Conservation (phyloP, 306 rosid genomes). For the Malus domestica region ASM211411v1 NC_041803.1:2420501-2421000, state of each 20-base stretch:
- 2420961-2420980: slow-evolving; percentile 99
- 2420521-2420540: slow-evolving; percentile 94
- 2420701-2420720: slow-evolving; percentile 74
- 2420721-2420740: slow-evolving; percentile 84
- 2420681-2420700: slow-evolving; percentile 66
- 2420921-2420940: slow-evolving; percentile 95
- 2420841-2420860: slow-evolving; percentile 91
- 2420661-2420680: slow-evolving; percentile 62
- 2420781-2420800: slow-evolving; percentile 88
- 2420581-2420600: slow-evolving; percentile 82
- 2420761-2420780: slow-evolving; percentile 83
- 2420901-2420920: slow-evolving; percentile 97
- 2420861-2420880: slow-evolving; percentile 91
- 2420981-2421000: slow-evolving; percentile 96
- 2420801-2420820: slow-evolving; percentile 88
- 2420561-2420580: slow-evolving; percentile 85
- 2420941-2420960: slow-evolving; percentile 99
- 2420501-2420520: slow-evolving; percentile 86
- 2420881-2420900: slow-evolving; percentile 95
- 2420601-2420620: slow-evolving; percentile 78
- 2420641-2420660: slow-evolving; percentile 21
- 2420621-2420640: slow-evolving; percentile 26
- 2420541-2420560: slow-evolving; percentile 94
- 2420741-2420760: slow-evolving; percentile 93
- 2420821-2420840: slow-evolving; percentile 89